Conservation (phyloP, 306 rosid species). For the Quercus alba region DNA sequence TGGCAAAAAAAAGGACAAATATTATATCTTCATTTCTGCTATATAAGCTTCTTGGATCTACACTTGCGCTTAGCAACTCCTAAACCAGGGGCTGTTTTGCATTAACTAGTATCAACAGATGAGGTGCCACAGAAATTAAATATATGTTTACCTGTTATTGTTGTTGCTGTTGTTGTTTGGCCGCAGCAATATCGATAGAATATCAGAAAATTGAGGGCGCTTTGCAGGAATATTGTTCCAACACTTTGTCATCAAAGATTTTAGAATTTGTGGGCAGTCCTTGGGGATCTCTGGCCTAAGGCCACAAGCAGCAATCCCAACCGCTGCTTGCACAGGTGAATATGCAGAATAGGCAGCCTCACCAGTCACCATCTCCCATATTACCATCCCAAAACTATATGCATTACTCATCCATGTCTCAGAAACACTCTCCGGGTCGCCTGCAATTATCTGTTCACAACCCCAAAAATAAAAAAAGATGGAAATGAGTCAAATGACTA, state of each 20-base stretch:
- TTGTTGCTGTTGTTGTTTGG: constrained; percentile 33
- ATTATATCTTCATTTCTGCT: constrained; percentile 39
- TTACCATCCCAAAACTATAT: constrained; percentile 90
- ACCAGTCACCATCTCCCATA: constrained; percentile 97
- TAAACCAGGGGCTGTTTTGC: constrained; percentile 16
- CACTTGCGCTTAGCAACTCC: constrained; percentile 32
- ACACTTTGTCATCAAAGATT: constrained; percentile 75
- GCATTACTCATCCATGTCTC: constrained; percentile 96
- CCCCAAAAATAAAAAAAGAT: constrained; percentile 1
- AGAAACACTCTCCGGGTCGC: constrained; percentile 87
- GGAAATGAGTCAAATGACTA: background rate
- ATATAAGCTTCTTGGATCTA: constrained; percentile 24
- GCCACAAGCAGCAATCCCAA: constrained; percentile 97
- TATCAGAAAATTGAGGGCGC: constrained; percentile 87
- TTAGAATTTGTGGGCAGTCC: constrained; percentile 81
- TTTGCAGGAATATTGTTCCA: constrained; percentile 92
- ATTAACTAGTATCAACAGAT: constrained; percentile 28
- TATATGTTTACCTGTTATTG: constrained; percentile 48
- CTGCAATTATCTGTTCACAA: constrained; percentile 78
- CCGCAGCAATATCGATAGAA: constrained; percentile 53
- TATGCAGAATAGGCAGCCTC: constrained; percentile 81
- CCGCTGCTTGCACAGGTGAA: constrained; percentile 98
- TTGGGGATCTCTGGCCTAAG: constrained; percentile 95
- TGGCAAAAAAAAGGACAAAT: constrained; percentile 16
- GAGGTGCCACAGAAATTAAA: constrained; percentile 3